A percentile compares a stretch with the other conserved stretches of the same genome.
phyloP scores from a whole-genome alignment of 129 eudicot genomes.

The Scalesia atractyloides region DNA sequence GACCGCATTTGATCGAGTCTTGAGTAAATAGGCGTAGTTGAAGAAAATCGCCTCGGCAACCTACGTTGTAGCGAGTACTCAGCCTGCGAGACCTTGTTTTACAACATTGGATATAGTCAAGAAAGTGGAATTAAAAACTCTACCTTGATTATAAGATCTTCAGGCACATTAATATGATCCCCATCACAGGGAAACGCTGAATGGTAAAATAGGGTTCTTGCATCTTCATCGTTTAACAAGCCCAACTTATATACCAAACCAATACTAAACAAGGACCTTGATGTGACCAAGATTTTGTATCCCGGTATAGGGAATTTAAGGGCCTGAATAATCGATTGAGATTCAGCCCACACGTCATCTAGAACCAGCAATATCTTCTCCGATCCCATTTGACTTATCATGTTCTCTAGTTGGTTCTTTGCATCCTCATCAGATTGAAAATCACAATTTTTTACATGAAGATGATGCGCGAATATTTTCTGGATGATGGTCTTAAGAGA shows the following conservation, averaged over 20 bases:
- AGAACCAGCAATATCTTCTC: constrained; percentile 43
- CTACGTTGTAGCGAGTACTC: too few species aligned
- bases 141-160: constrained; percentile 47
- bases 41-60: too few species aligned
- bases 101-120: too few species aligned
- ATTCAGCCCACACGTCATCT: constrained; percentile 54
- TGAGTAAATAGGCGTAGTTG: too few species aligned
- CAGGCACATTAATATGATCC: constrained; percentile 22
- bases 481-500: constrained; percentile 35
- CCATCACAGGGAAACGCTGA: constrained; percentile 37
- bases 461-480: constrained; percentile 34
- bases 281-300: constrained; percentile 56
- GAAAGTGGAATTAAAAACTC: not conserved
- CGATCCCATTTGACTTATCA: constrained; percentile 27
- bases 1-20: too few species aligned
- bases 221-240: constrained; percentile 41
- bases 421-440: constrained; percentile 55
- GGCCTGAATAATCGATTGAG: constrained; percentile 39
- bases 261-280: constrained; percentile 36
- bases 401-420: constrained; percentile 33
- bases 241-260: constrained; percentile 33
- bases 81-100: too few species aligned
- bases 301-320: constrained; percentile 34
- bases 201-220: constrained; percentile 39
- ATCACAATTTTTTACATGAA: constrained; percentile 13